Evolutionary conservation across 805 yeast species (phyloP).

Genomic region (Candida michaelii): DNA sequence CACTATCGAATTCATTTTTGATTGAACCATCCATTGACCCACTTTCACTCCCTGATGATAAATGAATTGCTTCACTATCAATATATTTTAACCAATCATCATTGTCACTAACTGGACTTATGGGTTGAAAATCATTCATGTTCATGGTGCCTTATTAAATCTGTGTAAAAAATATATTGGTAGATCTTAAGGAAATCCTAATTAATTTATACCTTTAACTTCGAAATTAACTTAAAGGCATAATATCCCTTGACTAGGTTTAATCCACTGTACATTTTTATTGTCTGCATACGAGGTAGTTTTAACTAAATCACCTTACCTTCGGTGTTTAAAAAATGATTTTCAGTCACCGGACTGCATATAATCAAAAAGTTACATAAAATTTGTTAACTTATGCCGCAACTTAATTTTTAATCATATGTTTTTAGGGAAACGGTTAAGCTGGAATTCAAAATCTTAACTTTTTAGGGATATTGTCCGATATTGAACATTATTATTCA

Average conservation of each 20-base stretch:
- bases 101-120: slow-evolving; percentile 13
- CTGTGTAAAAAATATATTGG: background rate
- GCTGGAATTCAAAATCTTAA: too few species aligned
- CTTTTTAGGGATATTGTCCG: too few species aligned
- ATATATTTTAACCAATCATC: slow-evolving; percentile 16
- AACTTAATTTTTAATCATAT: background rate
- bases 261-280: background rate
- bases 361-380: background rate
- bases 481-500: too few species aligned
- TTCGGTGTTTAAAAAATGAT: slow-evolving; percentile 4
- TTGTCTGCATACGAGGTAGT: background rate
- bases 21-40: slow-evolving; percentile 1
- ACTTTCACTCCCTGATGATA: slow-evolving; percentile 1
- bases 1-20: slow-evolving; percentile 7
- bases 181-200: background rate
- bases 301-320: slow-evolving; percentile 1
- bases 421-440: background rate
- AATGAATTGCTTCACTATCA: slow-evolving; percentile 6
- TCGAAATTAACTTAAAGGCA: background rate
- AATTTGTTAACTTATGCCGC: background rate
- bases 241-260: background rate
- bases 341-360: background rate
- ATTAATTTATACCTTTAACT: background rate
- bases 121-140: slow-evolving; percentile 9
- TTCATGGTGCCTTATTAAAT: background rate